Evolutionary conservation across 495 filamentous ascomycete genomes (phyloP).

Genomic region (Aspergillus nanangensis): DNA sequence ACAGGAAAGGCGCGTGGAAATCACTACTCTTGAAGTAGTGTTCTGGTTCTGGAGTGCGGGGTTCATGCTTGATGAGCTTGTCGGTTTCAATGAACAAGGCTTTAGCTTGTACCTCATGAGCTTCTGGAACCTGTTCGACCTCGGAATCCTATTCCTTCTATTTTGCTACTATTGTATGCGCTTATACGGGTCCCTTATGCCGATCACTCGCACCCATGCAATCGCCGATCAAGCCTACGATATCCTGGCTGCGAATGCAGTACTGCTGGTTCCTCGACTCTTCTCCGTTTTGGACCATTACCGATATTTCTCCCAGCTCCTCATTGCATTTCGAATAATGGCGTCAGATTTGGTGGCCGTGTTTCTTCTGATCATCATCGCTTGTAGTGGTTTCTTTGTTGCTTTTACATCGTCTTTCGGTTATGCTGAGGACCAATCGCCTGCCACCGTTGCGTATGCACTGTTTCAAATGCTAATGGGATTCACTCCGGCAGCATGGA

Average conservation of each 20-base stretch:
- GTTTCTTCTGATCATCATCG: constrained; percentile 74
- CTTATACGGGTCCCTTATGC: constrained; percentile 75
- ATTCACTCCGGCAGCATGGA: constrained; percentile 72
- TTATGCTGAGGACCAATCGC: constrained; percentile 52
- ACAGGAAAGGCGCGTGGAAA: constrained; percentile 60
- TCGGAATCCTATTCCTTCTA: constrained; percentile 82
- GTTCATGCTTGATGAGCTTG: constrained; percentile 94
- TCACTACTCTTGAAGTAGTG: constrained; percentile 75
- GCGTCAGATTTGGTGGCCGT: constrained; percentile 81
- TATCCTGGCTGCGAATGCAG: constrained; percentile 80
- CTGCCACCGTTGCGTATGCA: constrained; percentile 66
- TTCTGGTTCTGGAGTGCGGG: constrained; percentile 98
- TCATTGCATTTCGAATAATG: constrained; percentile 92
- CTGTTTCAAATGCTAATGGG: constrained; percentile 94
- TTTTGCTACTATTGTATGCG: constrained; percentile 85
- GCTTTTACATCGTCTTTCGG: constrained; percentile 82
- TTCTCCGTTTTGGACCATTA: constrained; percentile 93
- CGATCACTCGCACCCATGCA: constrained; percentile 57
- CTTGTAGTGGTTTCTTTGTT: constrained; percentile 90
- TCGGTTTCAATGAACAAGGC: constrained; percentile 89
- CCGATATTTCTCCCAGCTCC: constrained; percentile 87
- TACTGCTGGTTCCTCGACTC: constrained; percentile 82
- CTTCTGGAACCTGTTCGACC: constrained; percentile 93
- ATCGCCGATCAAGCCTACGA: constrained; percentile 83
- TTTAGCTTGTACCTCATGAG: constrained; percentile 94